These are phyloP conservation scores for Aspergillus sp. DNA, from an alignment of 2,329 filamentous ascomycete genomes.

Conservation along the genomic window DNA sequence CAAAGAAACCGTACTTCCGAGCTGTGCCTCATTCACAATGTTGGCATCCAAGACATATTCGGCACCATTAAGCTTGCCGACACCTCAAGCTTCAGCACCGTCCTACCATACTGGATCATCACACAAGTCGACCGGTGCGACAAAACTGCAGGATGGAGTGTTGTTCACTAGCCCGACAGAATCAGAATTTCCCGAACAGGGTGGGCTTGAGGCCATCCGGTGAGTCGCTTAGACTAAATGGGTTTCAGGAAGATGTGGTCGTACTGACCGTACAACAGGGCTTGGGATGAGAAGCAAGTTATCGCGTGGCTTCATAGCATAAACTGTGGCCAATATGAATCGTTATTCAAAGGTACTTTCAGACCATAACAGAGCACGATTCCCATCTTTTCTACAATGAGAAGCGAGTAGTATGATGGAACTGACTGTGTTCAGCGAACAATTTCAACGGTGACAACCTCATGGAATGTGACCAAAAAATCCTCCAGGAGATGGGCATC, in stretches of 20 bases:
- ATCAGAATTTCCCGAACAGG: conserved; percentile 84
- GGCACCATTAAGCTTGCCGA: conserved; percentile 23
- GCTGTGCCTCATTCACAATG: conserved; percentile 19
- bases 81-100: conserved; percentile 30
- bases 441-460: conserved; percentile 97
- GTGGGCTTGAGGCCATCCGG: conserved; percentile 69
- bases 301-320: conserved; percentile 87
- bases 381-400: not conserved
- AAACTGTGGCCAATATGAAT: conserved; percentile 90
- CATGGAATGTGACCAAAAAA: conserved; percentile 93
- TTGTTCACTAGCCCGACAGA: conserved; percentile 77
- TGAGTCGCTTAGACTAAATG: conserved; percentile 32
- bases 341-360: conserved; percentile 65
- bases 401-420: conserved; percentile 3
- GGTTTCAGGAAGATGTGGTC: not conserved
- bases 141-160: conserved; percentile 28
- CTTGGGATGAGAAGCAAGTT: conserved; percentile 87
- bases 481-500: conserved; percentile 95
- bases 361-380: not conserved
- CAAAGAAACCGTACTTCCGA: too few relatives aligned
- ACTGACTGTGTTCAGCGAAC: conserved; percentile 53
- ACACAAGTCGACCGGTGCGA: conserved; percentile 23
- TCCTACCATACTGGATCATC: conserved; percentile 25
- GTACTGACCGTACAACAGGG: conserved; percentile 36
- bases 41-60: conserved; percentile 40